A percentile compares a stretch with the other conserved stretches of the same genome.
These are phyloP conservation scores for Cicer arietinum DNA, from an alignment of 306 rosid species.

Conservation along the genomic window DNA sequence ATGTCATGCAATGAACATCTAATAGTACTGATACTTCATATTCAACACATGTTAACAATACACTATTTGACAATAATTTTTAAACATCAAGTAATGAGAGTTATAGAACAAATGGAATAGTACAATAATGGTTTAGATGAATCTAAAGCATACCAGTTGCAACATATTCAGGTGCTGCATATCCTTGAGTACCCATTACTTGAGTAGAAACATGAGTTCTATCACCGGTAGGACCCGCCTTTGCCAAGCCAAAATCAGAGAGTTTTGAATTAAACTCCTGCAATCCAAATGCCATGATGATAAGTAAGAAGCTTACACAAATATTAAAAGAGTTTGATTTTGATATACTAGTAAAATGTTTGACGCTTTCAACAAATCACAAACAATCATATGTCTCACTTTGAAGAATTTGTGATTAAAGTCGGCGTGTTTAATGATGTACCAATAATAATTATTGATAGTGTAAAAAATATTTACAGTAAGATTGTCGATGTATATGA, in stretches of 20 bases:
- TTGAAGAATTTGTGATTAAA: neutral
- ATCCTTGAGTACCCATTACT: constrained; percentile 95
- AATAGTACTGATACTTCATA: neutral
- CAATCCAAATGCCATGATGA: constrained; percentile 35
- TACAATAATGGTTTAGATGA: constrained; percentile 43
- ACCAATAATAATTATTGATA: too few species aligned
- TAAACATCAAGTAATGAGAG: neutral
- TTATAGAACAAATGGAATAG: neutral
- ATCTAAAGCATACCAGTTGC: constrained; percentile 75
- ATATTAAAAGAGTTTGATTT: neutral
- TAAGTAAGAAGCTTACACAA: constrained; percentile 26
- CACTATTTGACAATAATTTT: neutral
- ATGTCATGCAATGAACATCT: neutral
- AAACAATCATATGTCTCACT: too few species aligned
- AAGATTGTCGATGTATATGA: too few species aligned
- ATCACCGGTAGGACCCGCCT: constrained; percentile 97
- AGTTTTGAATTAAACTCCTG: constrained; percentile 91
- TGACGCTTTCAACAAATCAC: too few species aligned
- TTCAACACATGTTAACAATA: neutral
- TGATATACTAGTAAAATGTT: too few species aligned
- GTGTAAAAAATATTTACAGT: too few species aligned
- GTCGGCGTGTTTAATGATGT: too few species aligned
- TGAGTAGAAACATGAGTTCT: constrained; percentile 95
- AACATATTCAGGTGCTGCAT: constrained; percentile 97
- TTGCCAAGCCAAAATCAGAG: constrained; percentile 97